Evolutionary conservation across 805 yeast species (phyloP).

Genomic region (Nakazawaea populi): DNA sequence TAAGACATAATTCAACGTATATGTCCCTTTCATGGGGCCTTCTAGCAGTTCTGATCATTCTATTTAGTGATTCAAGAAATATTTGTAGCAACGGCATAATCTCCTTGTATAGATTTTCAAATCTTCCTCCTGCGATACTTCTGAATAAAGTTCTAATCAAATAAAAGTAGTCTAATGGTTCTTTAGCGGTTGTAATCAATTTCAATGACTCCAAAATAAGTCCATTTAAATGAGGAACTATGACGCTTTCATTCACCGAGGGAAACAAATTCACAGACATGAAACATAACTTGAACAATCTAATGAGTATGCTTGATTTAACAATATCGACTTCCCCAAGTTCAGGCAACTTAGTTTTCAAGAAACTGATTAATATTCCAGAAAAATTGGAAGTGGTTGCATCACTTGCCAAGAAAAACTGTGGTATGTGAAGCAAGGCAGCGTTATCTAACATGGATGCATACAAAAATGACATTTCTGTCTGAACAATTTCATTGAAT

Average conservation of each 20-base stretch:
- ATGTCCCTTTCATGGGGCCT: conserved; percentile 89
- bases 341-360: conserved; percentile 65
- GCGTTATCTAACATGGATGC: conserved; percentile 77
- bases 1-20: conserved; percentile 89
- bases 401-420: conserved; percentile 89
- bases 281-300: conserved; percentile 87
- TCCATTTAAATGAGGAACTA: conserved; percentile 81
- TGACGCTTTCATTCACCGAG: conserved; percentile 75
- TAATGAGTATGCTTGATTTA: conserved; percentile 72
- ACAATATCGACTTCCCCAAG: conserved; percentile 77
- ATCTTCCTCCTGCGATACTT: conserved; percentile 95
- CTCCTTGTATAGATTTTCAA: conserved; percentile 87
- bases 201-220: conserved; percentile 76
- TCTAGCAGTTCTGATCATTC: conserved; percentile 75
- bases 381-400: conserved; percentile 91
- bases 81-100: conserved; percentile 89
- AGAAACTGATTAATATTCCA: conserved; percentile 72
- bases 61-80: conserved; percentile 76
- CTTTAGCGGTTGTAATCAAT: conserved; percentile 77
- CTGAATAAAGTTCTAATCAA: conserved; percentile 84
- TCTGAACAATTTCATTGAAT: conserved; percentile 83
- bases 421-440: conserved; percentile 85
- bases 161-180: conserved; percentile 86
- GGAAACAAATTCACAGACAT: conserved; percentile 96
- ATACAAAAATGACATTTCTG: conserved; percentile 73